Conservation (phyloP, 2,329 filamentous ascomycete genomes). For the Colletotrichum tamarilloi region DNA sequence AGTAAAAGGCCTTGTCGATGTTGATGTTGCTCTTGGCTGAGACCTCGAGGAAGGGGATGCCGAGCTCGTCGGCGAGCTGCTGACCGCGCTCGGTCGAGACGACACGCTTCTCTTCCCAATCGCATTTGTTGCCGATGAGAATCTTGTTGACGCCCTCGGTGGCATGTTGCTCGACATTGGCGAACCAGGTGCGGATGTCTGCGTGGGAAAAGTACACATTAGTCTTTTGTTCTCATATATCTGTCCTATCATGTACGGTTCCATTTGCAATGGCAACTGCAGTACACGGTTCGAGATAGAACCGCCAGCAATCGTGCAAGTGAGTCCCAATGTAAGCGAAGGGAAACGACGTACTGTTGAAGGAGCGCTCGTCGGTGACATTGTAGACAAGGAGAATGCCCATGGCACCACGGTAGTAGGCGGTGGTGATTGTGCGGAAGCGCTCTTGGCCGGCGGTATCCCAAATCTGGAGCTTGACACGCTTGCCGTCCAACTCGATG, state of each 20-base stretch:
- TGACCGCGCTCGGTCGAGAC: slow-evolving; percentile 95
- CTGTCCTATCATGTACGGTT: not conserved
- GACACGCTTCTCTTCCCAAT: slow-evolving; percentile 99
- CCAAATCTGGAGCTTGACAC: slow-evolving; percentile 99
- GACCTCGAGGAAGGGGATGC: slow-evolving; percentile 98
- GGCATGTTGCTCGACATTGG: slow-evolving; percentile 97
- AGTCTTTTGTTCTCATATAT: slow-evolving; percentile 29
- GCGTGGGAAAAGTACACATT: slow-evolving; percentile 39
- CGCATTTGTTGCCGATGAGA: slow-evolving; percentile 99
- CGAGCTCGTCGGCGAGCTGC: slow-evolving; percentile 91
- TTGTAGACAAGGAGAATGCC: slow-evolving; percentile 98
- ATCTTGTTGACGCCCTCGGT: slow-evolving; percentile 99
- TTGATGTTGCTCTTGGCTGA: slow-evolving; percentile 99
- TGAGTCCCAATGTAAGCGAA: not conserved
- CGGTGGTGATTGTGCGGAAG: slow-evolving; percentile 98
- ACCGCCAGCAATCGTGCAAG: not conserved
- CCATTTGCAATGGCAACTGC: not conserved
- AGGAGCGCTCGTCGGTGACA: slow-evolving; percentile 95
- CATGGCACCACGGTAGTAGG: slow-evolving; percentile 99
- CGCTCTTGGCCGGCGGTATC: slow-evolving; percentile 98
- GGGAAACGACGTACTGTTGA: slow-evolving; percentile 78
- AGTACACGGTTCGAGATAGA: not conserved
- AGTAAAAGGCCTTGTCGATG: slow-evolving; percentile 98
- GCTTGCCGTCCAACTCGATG: slow-evolving; percentile 98
- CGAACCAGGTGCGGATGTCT: slow-evolving; percentile 99